A percentile compares a stretch with the other conserved stretches of the same genome.
Evolutionary conservation across 1,139 yeast genomes (phyloP).

Genomic region (Geotrichum aggregatum): DNA sequence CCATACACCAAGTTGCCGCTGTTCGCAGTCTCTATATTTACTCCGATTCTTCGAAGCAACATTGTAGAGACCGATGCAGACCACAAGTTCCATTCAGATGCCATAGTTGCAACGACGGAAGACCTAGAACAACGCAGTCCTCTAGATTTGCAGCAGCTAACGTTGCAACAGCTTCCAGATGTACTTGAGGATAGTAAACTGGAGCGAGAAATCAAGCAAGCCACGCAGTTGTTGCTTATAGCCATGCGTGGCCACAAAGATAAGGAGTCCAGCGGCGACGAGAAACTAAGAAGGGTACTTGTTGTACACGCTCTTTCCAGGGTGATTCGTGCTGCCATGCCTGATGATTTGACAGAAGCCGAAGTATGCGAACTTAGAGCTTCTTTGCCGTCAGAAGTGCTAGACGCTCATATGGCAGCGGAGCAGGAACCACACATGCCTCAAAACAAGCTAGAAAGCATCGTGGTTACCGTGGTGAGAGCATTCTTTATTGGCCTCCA

Average conservation of each 20-base stretch:
- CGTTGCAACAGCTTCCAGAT: neutral
- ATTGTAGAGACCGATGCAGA: neutral
- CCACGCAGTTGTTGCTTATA: slow-evolving; percentile 14
- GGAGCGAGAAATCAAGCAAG: slow-evolving; percentile 15
- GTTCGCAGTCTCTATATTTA: slow-evolving; percentile 2
- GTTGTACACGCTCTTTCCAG: slow-evolving; percentile 15
- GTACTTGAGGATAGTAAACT: neutral
- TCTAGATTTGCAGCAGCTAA: neutral
- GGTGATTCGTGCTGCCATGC: slow-evolving; percentile 8
- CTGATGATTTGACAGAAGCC: slow-evolving; percentile 12
- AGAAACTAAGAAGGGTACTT: slow-evolving; percentile 11
- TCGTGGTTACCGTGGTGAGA: slow-evolving; percentile 15
- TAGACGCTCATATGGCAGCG: neutral
- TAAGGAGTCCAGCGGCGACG: slow-evolving; percentile 7
- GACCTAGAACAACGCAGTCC: neutral
- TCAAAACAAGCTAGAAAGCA: slow-evolving; percentile 13
- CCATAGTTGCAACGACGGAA: neutral
- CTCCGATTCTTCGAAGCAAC: slow-evolving; percentile 2
- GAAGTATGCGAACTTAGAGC: slow-evolving; percentile 14
- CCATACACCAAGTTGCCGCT: slow-evolving; percentile 1
- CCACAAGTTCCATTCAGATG: neutral
- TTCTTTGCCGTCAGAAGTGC: slow-evolving; percentile 12
- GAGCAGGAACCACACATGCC: slow-evolving; percentile 11
- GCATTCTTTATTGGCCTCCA: slow-evolving; percentile 18
- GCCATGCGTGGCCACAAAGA: slow-evolving; percentile 11